Evolutionary conservation across 1,139 yeast genomes (phyloP), one percentile per base, ranked within the genome.

Genomic region (Debaryomyces nepalensis): DNA sequence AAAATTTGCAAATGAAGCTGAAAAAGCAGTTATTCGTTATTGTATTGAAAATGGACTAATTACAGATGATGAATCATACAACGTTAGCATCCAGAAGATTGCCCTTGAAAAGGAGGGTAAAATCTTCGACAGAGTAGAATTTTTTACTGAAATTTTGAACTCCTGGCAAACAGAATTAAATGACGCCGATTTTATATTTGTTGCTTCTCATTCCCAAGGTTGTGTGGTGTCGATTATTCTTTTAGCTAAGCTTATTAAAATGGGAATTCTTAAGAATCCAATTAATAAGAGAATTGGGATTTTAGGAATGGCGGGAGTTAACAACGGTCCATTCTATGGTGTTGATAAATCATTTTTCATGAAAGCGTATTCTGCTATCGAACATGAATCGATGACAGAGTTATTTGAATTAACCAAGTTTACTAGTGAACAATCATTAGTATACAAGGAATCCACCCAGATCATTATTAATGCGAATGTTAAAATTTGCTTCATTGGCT

Each of bases 161-260:
- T 83, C 82, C 59, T 87, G 95, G 90, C 67, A 75, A 34, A 69
- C 79, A 15, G 89, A 87, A 52, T 72, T 93, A 21, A 76, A 79
- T 42, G 75, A 79, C 22, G 91, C 97, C 0, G 98, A 93, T 60
- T 85, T 86, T 52, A 80, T 93, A 8, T 89, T 85, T 59, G 78
- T 93, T 50, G 97, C 97, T 1, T 82, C 96, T 0, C 99, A 93
- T 65, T 89, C 97, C 0, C 99, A 93, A 63, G 98, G 99, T 0
- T 84, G 95, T 42, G 97, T 96, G 0, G 98, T 93, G 0, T 82
- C 96, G 1, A 82, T 89, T 1, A 84, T 89, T 37, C 61, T 93
- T 22, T 66, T 90, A 24, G 87, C 96, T 0, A 75, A 79, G 50
- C 70, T 93, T 34, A 77, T 93, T 6, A 83, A 79, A 48, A 75